Base-by-base conservation (phyloP, 306 rosid genomes). In the Macrotyloma uniflorum region DNA sequence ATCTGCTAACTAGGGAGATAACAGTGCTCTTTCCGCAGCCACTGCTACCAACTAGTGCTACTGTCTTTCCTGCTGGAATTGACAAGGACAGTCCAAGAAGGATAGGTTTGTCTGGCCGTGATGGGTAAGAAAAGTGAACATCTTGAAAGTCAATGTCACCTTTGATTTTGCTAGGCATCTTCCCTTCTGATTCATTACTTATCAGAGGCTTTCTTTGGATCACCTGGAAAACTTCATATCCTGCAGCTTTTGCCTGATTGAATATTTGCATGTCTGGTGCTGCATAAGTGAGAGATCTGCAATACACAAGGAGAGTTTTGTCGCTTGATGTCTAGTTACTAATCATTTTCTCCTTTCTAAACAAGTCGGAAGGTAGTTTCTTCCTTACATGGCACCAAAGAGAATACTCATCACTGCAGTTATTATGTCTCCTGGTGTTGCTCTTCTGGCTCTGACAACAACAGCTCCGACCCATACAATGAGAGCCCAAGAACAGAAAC, bases 1-100 rank as follows among this genome's bases (percentile, higher is more conserved):
- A 93, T 87, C 97, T 88, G 47, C 86, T 66, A 32, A 90, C 89
- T 1, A 93, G 79, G 40, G 98, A 91, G 80, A 91, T 90, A 42
- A 88, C 85, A n/a, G 98, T 93, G 79, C 97, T 93, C 84, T 93
- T 93, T 82, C 98, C 98, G 55, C 98, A 93, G n/a, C 98, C 98
- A 33, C 98, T 93, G 76, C 91, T 80, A 42, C 98, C 98, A 18
- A 93, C 98, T 43, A 93, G 82, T 74, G 98, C 97, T 20, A 87
- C 72, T 15, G 96, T 87, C 80, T 87, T 87, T 80, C 96, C 97
- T 38, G 93, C 89, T 43, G 97, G 87, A 74, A 93, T 93, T 28
- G 93, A 84, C 83, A 93, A 53, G 6, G 93, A 86, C 61, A 93
- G 87, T 47, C 88, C 96, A 67, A 79, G 85, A 76, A 93, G 96